phyloP scores from a whole-genome alignment of 1,284 basidiomycete species.

The Apiotrichum mycotoxinovorans region DNA sequence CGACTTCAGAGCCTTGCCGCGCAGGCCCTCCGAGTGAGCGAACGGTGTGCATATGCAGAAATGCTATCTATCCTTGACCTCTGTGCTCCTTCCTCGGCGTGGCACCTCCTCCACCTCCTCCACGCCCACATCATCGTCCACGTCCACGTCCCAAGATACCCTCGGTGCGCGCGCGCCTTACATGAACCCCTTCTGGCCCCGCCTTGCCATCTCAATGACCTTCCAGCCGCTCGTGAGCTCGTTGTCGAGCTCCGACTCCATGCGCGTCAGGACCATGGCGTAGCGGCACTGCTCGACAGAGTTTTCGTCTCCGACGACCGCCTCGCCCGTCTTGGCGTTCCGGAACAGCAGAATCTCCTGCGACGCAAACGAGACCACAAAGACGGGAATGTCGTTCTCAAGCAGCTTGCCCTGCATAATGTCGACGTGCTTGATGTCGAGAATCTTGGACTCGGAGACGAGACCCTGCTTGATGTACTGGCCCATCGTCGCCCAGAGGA shows the following conservation, averaged over 20 bases:
- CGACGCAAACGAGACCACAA: slow-evolving; percentile 87
- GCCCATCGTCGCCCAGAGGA: slow-evolving; percentile 96
- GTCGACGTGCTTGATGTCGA: slow-evolving; percentile 93
- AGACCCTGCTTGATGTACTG: slow-evolving; percentile 87
- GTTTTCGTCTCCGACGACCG: slow-evolving; percentile 80
- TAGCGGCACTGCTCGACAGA: slow-evolving; percentile 91
- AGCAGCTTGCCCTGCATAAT: slow-evolving; percentile 73
- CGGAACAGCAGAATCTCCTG: slow-evolving; percentile 93
- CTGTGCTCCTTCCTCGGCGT: neutral
- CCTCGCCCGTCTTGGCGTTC: slow-evolving; percentile 79
- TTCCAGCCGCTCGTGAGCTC: slow-evolving; percentile 98
- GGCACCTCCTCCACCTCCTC: neutral
- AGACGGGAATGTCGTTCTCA: slow-evolving; percentile 84
- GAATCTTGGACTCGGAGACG: slow-evolving; percentile 81
- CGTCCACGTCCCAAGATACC: too few species aligned
- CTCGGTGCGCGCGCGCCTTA: too few species aligned
- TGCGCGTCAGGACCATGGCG: slow-evolving; percentile 82
- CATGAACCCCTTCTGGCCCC: slow-evolving; percentile 29
- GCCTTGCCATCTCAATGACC: slow-evolving; percentile 64
- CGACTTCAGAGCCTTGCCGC: too few species aligned
- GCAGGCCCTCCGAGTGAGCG: too few species aligned
- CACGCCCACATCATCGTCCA: too few species aligned
- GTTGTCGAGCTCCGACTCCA: slow-evolving; percentile 80
- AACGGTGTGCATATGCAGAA: slow-evolving; percentile 7
- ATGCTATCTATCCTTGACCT: neutral